phyloP scores from a whole-genome alignment of 495 filamentous ascomycete genomes.

The Aspergillus sclerotioniger region DNA sequence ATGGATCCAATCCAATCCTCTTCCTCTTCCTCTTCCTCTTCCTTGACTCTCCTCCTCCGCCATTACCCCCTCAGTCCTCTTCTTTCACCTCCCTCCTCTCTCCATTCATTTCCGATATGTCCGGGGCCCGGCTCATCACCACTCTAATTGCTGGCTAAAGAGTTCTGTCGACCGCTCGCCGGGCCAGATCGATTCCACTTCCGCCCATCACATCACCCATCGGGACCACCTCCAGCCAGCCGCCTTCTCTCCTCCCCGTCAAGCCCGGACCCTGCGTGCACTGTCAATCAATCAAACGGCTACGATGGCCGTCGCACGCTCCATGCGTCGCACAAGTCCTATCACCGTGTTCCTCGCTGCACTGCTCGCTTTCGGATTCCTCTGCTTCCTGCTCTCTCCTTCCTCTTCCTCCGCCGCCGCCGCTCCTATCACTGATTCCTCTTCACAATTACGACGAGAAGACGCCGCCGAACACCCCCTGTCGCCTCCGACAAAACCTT shows the following conservation, averaged over 20 bases:
- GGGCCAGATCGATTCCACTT: neutral
- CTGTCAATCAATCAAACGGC: conserved; percentile 16
- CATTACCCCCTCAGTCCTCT: neutral
- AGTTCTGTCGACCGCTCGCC: neutral
- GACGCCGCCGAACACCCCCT: conserved; percentile 68
- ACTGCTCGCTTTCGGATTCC: conserved; percentile 60
- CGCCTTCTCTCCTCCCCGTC: neutral
- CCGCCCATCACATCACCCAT: neutral
- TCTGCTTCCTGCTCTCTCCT: conserved; percentile 61
- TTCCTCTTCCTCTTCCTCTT: conserved; percentile 1
- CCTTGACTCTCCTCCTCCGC: neutral
- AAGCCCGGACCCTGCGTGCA: neutral
- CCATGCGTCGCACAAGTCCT: conserved; percentile 65
- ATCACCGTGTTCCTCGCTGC: conserved; percentile 62
- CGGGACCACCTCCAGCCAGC: neutral
- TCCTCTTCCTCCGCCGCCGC: conserved; percentile 33
- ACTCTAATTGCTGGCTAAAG: conserved; percentile 1
- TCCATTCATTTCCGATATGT: neutral
- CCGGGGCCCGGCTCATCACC: neutral
- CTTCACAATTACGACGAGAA: conserved; percentile 49
- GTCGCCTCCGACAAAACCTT: conserved; percentile 82
- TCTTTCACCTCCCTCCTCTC: neutral
- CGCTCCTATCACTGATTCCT: conserved; percentile 16
- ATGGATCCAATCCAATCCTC: neutral
- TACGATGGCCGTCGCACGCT: conserved; percentile 53